These are phyloP conservation scores for Paraphysoderma sedebokerense DNA, from an alignment of 371 early-diverging fungal genomes.

Conservation along the genomic window DNA sequence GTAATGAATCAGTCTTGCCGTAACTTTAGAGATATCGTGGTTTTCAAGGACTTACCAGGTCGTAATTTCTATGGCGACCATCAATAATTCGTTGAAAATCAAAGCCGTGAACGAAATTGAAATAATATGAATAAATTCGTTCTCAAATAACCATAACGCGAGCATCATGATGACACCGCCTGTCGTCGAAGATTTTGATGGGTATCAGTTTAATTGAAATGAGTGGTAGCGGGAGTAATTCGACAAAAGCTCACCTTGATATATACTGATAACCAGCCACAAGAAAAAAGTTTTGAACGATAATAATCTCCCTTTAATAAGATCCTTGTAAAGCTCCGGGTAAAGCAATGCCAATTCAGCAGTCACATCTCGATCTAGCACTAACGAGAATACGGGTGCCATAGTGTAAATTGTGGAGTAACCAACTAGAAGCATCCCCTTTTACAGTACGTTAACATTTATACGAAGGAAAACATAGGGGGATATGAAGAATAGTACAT, in stretches of 20 bases:
- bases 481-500: slow-evolving; percentile 3
- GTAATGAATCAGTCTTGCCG: not conserved
- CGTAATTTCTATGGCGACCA: slow-evolving; percentile 88
- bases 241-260: slow-evolving; percentile 51
- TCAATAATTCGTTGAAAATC: slow-evolving; percentile 95
- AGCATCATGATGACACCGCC: slow-evolving; percentile 91
- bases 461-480: not conserved
- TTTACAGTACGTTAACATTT: not conserved
- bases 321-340: slow-evolving; percentile 95
- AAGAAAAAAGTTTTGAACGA: slow-evolving; percentile 85
- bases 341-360: slow-evolving; percentile 84
- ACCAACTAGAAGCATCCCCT: slow-evolving; percentile 47
- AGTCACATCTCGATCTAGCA: slow-evolving; percentile 79
- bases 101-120: slow-evolving; percentile 93
- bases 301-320: slow-evolving; percentile 81
- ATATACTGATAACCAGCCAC: slow-evolving; percentile 90
- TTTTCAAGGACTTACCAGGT: slow-evolving; percentile 41
- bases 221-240: not conserved
- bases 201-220: not conserved
- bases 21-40: too few relatives aligned
- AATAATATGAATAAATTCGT: slow-evolving; percentile 89
- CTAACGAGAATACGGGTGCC: slow-evolving; percentile 93
- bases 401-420: slow-evolving; percentile 95
- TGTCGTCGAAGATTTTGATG: slow-evolving; percentile 3
- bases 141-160: slow-evolving; percentile 83